Percentiles rank a stretch among this genome's conserved stretches.
Conservation (phyloP, 2,329 filamentous ascomycete genomes). For the Penicillium sp. region DNA sequence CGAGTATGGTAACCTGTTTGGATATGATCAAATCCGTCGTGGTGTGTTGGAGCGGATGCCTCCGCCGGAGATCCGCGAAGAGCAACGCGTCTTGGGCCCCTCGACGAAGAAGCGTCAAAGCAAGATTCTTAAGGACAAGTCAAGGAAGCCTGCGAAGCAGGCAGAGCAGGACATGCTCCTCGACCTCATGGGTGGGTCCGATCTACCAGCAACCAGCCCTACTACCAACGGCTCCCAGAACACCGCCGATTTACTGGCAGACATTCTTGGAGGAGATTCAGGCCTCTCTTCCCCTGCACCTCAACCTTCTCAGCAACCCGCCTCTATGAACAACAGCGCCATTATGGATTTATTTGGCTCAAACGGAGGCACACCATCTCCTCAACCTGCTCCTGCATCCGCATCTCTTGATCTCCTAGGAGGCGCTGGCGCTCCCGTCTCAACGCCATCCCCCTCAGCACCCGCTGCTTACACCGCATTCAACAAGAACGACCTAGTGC, state of each 20-base stretch:
- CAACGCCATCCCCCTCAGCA: conserved; percentile 49
- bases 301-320: conserved; percentile 57
- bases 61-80: conserved; percentile 93
- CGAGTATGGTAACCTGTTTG: conserved; percentile 94
- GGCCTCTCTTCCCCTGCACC: conserved; percentile 60
- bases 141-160: conserved; percentile 76
- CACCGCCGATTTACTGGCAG: conserved; percentile 85
- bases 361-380: conserved; percentile 52
- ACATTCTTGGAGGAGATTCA: conserved; percentile 81
- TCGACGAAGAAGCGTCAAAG: conserved; percentile 70
- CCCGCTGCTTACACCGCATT: conserved; percentile 72
- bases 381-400: conserved; percentile 53
- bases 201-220: conserved; percentile 64
- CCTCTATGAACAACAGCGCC: conserved; percentile 64
- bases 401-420: conserved; percentile 42
- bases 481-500: conserved; percentile 79
- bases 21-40: conserved; percentile 80
- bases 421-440: conserved; percentile 56
- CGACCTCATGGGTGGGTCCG: conserved; percentile 87
- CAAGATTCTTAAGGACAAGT: conserved; percentile 71
- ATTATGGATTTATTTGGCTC: conserved; percentile 90
- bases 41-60: conserved; percentile 98
- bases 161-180: conserved; percentile 90
- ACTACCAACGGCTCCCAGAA: conserved; percentile 66
- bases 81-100: conserved; percentile 86